Percentiles rank a stretch among this genome's conserved stretches.
These are phyloP conservation scores for Colletotrichum theobromicola DNA, from an alignment of 2,329 filamentous ascomycete genomes.

Conservation along the genomic window DNA sequence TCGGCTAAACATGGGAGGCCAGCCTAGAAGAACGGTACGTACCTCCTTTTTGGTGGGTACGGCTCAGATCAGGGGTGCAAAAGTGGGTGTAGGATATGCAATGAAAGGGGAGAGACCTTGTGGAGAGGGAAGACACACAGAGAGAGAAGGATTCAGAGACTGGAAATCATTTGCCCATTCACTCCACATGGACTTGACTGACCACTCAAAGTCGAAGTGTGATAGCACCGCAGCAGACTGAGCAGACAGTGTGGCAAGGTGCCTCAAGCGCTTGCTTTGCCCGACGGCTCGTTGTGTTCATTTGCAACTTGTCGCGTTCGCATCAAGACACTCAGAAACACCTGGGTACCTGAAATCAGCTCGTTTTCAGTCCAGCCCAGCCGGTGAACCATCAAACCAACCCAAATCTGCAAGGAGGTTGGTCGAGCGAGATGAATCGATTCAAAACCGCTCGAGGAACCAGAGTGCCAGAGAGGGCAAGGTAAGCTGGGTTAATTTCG, in stretches of 20 bases:
- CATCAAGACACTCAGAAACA: background rate
- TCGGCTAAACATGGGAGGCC: background rate
- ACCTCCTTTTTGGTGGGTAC: background rate
- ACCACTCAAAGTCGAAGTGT: background rate
- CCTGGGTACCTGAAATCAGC: background rate
- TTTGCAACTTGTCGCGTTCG: background rate
- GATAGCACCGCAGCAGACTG: background rate
- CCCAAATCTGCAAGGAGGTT: slow-evolving; percentile 15
- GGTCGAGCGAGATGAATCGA: slow-evolving; percentile 20
- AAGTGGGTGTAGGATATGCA: slow-evolving; percentile 11
- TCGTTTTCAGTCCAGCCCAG: background rate
- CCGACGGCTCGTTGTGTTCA: background rate
- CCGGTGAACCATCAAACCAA: background rate
- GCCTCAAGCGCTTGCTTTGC: background rate
- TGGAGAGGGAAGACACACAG: background rate
- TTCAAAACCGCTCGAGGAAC: background rate
- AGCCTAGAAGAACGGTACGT: background rate
- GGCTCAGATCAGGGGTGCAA: slow-evolving; percentile 4
- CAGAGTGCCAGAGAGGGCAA: background rate
- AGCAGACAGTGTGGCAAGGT: background rate
- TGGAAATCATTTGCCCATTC: background rate
- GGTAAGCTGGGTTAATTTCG: slow-evolving; percentile 3
- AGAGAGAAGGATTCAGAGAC: background rate
- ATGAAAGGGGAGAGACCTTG: slow-evolving; percentile 6
- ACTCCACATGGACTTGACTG: background rate